A percentile compares a stretch with the other conserved stretches of the same genome.
Evolutionary conservation across 306 rosid species (phyloP).

Genomic region (Corylus heterophylla): DNA sequence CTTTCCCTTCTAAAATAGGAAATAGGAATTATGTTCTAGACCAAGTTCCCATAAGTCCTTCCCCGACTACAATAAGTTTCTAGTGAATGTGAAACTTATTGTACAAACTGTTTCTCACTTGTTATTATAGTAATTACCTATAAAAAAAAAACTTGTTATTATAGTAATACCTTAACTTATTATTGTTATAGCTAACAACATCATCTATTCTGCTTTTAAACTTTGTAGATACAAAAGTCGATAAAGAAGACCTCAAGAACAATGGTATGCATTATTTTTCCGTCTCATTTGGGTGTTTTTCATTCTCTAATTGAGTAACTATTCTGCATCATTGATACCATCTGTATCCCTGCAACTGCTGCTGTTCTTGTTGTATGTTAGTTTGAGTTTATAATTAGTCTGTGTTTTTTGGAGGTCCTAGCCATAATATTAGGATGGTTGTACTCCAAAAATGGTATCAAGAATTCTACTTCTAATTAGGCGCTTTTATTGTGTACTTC

Average conservation of each 20-base stretch:
- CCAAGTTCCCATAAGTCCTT: neutral
- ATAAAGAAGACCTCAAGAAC: conserved; percentile 73
- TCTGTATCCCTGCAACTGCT: neutral
- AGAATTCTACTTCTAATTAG: too few species aligned
- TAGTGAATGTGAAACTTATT: neutral
- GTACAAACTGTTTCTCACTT: neutral
- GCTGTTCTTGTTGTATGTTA: neutral
- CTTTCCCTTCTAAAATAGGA: neutral
- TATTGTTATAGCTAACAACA: conserved; percentile 10
- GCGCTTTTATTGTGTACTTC: too few species aligned
- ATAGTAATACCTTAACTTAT: neutral
- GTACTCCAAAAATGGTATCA: neutral
- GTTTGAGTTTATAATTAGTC: neutral
- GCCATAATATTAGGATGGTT: neutral
- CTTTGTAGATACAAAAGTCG: conserved; percentile 68
- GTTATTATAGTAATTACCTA: neutral
- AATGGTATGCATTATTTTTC: conserved; percentile 45
- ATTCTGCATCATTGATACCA: neutral
- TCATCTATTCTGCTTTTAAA: conserved; percentile 27
- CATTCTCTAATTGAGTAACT: neutral
- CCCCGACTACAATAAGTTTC: neutral
- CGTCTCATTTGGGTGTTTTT: conserved; percentile 15
- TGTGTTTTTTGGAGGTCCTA: neutral
- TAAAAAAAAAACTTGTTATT: too few species aligned
- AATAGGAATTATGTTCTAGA: neutral